A percentile compares a stretch with the other conserved stretches of the same genome.
Evolutionary conservation across 495 filamentous ascomycete species (phyloP).

Genomic region (Cercophora scortea): DNA sequence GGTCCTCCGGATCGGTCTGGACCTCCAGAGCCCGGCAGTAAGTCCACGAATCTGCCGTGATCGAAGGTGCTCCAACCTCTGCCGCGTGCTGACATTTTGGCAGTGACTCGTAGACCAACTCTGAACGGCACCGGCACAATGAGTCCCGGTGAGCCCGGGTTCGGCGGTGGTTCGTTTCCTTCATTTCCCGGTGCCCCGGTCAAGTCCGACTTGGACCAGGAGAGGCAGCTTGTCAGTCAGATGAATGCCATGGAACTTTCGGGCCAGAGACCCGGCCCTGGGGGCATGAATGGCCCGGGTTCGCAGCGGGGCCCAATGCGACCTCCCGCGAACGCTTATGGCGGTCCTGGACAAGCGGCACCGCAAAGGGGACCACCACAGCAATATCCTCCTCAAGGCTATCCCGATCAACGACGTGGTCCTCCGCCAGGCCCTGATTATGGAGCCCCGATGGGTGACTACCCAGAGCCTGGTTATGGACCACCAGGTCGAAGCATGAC

Average conservation of each 20-base stretch:
- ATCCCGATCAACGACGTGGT: conserved; percentile 33
- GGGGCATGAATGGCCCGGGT: conserved; percentile 16
- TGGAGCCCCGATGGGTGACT: conserved; percentile 17
- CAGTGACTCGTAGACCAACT: conserved; percentile 25
- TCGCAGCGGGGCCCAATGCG: conserved; percentile 27
- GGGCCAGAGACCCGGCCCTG: conserved; percentile 27
- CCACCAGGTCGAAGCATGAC: conserved; percentile 45
- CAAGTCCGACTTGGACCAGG: conserved; percentile 36
- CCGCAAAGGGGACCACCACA: conserved; percentile 29
- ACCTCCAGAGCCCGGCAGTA: conserved; percentile 14
- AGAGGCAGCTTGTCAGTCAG: conserved; percentile 40
- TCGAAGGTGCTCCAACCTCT: too few species aligned
- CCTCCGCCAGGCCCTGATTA: conserved; percentile 29
- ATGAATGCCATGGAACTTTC: conserved; percentile 55
- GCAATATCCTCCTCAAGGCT: conserved; percentile 29
- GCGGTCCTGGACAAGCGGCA: conserved; percentile 28
- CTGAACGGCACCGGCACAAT: conserved; percentile 15
- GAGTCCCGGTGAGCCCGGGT: conserved; percentile 42
- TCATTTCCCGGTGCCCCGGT: conserved; percentile 49
- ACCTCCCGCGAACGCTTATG: conserved; percentile 20
- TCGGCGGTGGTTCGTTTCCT: conserved; percentile 58
- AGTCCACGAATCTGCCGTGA: too few species aligned
- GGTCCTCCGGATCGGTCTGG: conserved; percentile 26
- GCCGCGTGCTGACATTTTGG: conserved; percentile 1
- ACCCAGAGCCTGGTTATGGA: conserved; percentile 27